These are phyloP conservation scores for Chalciporus chontae DNA, from an alignment of 768 basidiomycete species.

Conservation along the genomic window DNA sequence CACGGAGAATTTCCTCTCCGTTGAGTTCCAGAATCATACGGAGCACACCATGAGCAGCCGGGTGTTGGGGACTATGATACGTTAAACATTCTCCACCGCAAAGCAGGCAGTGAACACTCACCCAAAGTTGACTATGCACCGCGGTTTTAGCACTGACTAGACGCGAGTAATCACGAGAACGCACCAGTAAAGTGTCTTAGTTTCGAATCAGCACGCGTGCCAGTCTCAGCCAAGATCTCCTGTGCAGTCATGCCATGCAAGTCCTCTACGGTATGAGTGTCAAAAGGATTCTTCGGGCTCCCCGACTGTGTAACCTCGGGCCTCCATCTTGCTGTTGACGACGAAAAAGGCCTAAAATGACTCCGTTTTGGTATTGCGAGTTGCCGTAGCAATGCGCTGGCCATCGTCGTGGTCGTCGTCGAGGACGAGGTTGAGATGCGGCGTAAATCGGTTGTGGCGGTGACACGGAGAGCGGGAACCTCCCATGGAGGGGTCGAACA, in stretches of 20 bases:
- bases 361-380: slow-evolving; percentile 35
- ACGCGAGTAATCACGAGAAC: slow-evolving; percentile 19
- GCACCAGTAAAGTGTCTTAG: slow-evolving; percentile 93
- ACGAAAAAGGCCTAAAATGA: slow-evolving; percentile 24
- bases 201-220: slow-evolving; percentile 66
- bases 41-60: slow-evolving; percentile 97
- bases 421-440: slow-evolving; percentile 17
- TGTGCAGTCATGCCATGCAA: slow-evolving; percentile 74
- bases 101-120: slow-evolving; percentile 25
- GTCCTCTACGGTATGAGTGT: slow-evolving; percentile 79
- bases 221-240: slow-evolving; percentile 77
- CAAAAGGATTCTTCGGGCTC: slow-evolving; percentile 47
- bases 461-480: slow-evolving; percentile 15
- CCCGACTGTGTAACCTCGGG: slow-evolving; percentile 24
- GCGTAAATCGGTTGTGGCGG: slow-evolving; percentile 28
- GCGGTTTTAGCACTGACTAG: slow-evolving; percentile 7
- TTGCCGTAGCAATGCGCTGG: slow-evolving; percentile 60
- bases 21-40: slow-evolving; percentile 97
- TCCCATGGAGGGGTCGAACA: slow-evolving; percentile 22
- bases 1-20: slow-evolving; percentile 89
- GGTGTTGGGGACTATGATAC: slow-evolving; percentile 72
- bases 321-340: slow-evolving; percentile 22
- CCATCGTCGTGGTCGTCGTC: slow-evolving; percentile 47
- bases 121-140: slow-evolving; percentile 84
- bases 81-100: not conserved